These are phyloP conservation scores for Onygenales sp. DNA, from an alignment of 2,329 filamentous ascomycete genomes.

Conservation along the genomic window DNA sequence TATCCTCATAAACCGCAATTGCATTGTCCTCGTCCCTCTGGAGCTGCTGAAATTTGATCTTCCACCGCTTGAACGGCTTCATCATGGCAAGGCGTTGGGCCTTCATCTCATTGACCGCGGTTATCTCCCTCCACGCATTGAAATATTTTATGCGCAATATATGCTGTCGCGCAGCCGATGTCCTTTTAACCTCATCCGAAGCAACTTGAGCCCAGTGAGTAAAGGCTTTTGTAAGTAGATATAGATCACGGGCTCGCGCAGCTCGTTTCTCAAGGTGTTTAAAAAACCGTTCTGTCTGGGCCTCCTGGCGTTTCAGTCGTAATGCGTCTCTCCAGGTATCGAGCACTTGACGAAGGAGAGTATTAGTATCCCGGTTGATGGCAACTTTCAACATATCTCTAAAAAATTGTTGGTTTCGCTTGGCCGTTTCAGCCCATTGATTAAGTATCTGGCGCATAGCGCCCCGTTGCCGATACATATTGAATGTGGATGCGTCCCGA, in stretches of 20 bases:
- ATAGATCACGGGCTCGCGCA: slow-evolving; percentile 54
- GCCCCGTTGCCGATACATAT: slow-evolving; percentile 31
- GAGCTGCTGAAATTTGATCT: slow-evolving; percentile 29
- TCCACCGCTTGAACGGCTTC: slow-evolving; percentile 49
- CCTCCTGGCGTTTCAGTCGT: slow-evolving; percentile 30
- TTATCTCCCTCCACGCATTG: slow-evolving; percentile 59
- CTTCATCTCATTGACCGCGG: slow-evolving; percentile 49
- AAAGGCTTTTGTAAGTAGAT: slow-evolving; percentile 55
- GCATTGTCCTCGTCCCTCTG: slow-evolving; percentile 27
- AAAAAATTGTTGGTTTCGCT: slow-evolving; percentile 27
- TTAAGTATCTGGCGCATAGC: slow-evolving; percentile 32
- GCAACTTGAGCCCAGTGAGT: slow-evolving; percentile 60
- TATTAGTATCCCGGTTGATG: slow-evolving; percentile 39
- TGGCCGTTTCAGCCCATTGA: slow-evolving; percentile 39
- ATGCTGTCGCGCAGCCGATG: slow-evolving; percentile 59
- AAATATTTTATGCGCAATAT: slow-evolving; percentile 62
- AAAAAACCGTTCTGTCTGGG: slow-evolving; percentile 45
- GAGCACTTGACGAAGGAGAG: slow-evolving; percentile 45
- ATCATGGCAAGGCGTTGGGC: slow-evolving; percentile 42
- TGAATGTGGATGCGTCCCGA: slow-evolving; percentile 42
- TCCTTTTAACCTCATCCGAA: slow-evolving; percentile 55
- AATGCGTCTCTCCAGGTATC: slow-evolving; percentile 40
- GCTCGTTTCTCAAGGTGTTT: slow-evolving; percentile 51
- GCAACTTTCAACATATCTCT: slow-evolving; percentile 35
- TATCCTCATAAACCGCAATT: slow-evolving; percentile 19